Evolutionary conservation across 805 yeast species (phyloP), one percentile per base, ranked within the genome.

Genomic region (Candida saitoana): DNA sequence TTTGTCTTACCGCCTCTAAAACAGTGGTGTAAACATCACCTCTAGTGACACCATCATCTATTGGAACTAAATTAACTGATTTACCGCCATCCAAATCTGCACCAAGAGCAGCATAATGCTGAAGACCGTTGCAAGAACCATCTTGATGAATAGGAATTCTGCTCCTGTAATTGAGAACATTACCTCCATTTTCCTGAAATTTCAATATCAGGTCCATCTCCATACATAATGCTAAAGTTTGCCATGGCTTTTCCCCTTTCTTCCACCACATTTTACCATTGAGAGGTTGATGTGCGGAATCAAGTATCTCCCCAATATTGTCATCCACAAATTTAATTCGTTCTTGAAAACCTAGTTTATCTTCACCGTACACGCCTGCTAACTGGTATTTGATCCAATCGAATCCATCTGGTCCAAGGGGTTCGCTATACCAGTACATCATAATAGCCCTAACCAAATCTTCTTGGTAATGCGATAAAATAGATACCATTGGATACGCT

Each of bases 121-220:
- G 75, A 29, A 70, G 58, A 2, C 75, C 75, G 48, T 70, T 70
- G 42, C 75, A 70, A 0, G 74, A 64, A 0, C 75, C 75, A 49
- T 70, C 75, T 45, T 62, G 69, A 39, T 68, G 73, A 5, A 70
- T 56, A 0, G 74, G 68, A 15, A 67, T 53, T 29, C 73, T 47
- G 20, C 62, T 51, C 14, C 36, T 36, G 35, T 47, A 69, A 0
- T 53, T 43, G 20, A 54, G 46, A 2, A 60, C 32, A 1, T 51
- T 40, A 2, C 55, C 54, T 2, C 59, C 62, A 3, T 41, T 24
- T 12, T 45, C 43, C 2, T 32, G 19, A 36, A 31, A 52, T 4
- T 52, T 18, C 34, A 55, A 45, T 1, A 67, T 52, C 3, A 36
- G 37, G 1, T 29, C 18, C 6, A 69, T 35, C 46, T 70, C 75